A percentile compares a stretch with the other conserved stretches of the same genome.
Evolutionary conservation across 768 basidiomycete species (phyloP).

Genomic region (Vararia minispora): DNA sequence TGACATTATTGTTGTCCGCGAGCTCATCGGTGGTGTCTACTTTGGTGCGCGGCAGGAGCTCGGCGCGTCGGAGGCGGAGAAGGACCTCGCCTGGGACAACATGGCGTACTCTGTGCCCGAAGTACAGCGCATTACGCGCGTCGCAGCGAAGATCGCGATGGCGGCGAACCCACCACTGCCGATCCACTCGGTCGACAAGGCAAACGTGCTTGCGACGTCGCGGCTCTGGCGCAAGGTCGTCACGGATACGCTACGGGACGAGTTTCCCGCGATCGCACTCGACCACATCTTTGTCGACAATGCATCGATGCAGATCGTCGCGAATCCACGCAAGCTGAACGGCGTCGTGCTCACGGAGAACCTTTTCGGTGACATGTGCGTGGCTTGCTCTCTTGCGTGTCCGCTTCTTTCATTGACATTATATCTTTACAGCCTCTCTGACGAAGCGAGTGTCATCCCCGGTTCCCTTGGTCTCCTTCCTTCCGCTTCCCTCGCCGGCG

Average conservation of each 20-base stretch:
- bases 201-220: conserved; percentile 93
- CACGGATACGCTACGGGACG: conserved; percentile 67
- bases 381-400: conserved; percentile 8
- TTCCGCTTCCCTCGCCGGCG: conserved; percentile 91
- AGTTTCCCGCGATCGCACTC: conserved; percentile 80
- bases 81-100: conserved; percentile 77
- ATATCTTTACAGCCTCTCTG: conserved; percentile 60
- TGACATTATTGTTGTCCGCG: conserved; percentile 89
- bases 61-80: conserved; percentile 48
- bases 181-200: conserved; percentile 95
- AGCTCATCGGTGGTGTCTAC: conserved; percentile 94
- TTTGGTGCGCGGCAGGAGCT: conserved; percentile 91
- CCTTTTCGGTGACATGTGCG: conserved; percentile 95
- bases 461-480: conserved; percentile 94
- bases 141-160: conserved; percentile 88
- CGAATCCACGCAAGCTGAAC: conserved; percentile 84
- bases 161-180: conserved; percentile 72
- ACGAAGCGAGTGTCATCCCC: conserved; percentile 94
- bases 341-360: conserved; percentile 95
- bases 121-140: conserved; percentile 89
- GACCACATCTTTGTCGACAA: conserved; percentile 94
- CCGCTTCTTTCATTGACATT: conserved; percentile 3
- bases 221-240: conserved; percentile 93
- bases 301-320: conserved; percentile 91
- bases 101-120: conserved; percentile 90